Evolutionary conservation across 2,329 filamentous ascomycete species (phyloP).

Genomic region (Colletotrichum endophyticum): DNA sequence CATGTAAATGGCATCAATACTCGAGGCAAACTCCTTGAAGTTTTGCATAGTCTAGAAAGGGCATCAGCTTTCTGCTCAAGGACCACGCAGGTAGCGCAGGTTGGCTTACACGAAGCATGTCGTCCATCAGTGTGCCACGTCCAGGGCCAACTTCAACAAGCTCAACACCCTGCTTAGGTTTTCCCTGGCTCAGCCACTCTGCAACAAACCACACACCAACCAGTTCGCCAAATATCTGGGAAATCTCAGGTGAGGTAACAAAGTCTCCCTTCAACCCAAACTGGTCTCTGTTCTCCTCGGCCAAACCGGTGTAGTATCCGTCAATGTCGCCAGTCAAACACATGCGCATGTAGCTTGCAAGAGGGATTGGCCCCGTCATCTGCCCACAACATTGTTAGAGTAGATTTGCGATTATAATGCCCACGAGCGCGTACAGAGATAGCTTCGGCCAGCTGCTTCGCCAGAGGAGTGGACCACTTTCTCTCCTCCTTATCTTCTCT

Average conservation of each 20-base stretch:
- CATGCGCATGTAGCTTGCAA: slow-evolving; percentile 98
- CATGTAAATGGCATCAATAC: slow-evolving; percentile 88
- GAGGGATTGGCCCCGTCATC: slow-evolving; percentile 85
- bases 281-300: slow-evolving; percentile 74
- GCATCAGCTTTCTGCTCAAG: background rate
- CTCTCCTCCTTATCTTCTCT: slow-evolving; percentile 47
- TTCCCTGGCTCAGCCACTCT: slow-evolving; percentile 94
- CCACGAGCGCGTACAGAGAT: slow-evolving; percentile 68
- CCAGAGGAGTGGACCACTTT: slow-evolving; percentile 91
- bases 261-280: slow-evolving; percentile 96
- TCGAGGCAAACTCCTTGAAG: slow-evolving; percentile 78
- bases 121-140: slow-evolving; percentile 94
- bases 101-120: slow-evolving; percentile 79
- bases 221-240: slow-evolving; percentile 94
- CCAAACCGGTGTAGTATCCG: slow-evolving; percentile 88
- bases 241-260: slow-evolving; percentile 96
- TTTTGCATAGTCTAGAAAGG: slow-evolving; percentile 75
- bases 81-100: background rate
- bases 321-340: slow-evolving; percentile 89
- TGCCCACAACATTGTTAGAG: slow-evolving; percentile 23
- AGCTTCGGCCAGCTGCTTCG: slow-evolving; percentile 84
- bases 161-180: slow-evolving; percentile 75
- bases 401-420: background rate
- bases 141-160: slow-evolving; percentile 95
- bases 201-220: slow-evolving; percentile 94